Evolutionary conservation across 352 stramenopile genomes (phyloP).

Genomic region (Phytophthora brassicae): DNA sequence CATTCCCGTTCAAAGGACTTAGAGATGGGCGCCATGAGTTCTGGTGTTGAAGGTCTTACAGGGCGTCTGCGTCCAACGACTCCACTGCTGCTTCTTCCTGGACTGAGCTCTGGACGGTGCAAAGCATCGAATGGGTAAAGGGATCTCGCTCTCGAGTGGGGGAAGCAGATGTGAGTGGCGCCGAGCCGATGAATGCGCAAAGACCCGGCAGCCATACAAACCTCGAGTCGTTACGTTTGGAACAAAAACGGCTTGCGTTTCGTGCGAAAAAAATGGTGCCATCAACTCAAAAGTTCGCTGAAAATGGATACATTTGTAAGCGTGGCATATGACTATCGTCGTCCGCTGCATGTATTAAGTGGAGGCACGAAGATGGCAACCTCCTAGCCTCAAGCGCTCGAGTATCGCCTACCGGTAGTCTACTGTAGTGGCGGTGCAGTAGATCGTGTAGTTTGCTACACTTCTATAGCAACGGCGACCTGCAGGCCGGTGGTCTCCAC

Average conservation of each 20-base stretch:
- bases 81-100: conserved; percentile 36
- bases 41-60: conserved; percentile 16
- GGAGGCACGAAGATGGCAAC: neutral
- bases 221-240: neutral
- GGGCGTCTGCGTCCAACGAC: conserved; percentile 25
- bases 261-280: neutral
- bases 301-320: no score
- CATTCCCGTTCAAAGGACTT: conserved; percentile 11
- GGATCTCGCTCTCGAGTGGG: neutral
- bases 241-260: neutral
- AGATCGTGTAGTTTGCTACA: neutral
- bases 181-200: conserved; percentile 1
- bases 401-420: no score
- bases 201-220: neutral
- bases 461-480: neutral
- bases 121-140: conserved; percentile 37
- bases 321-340: neutral
- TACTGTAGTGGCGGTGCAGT: no score
- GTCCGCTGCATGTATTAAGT: conserved; percentile 2
- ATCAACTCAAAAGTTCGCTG: no score
- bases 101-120: conserved; percentile 26
- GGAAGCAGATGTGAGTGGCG: conserved; percentile 19
- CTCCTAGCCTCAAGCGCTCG: neutral
- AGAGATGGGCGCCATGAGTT: conserved; percentile 23
- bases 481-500: conserved; percentile 6